Base-by-base conservation (phyloP, 176 grass and related monocot genomes). In the Musa acuminata region DNA sequence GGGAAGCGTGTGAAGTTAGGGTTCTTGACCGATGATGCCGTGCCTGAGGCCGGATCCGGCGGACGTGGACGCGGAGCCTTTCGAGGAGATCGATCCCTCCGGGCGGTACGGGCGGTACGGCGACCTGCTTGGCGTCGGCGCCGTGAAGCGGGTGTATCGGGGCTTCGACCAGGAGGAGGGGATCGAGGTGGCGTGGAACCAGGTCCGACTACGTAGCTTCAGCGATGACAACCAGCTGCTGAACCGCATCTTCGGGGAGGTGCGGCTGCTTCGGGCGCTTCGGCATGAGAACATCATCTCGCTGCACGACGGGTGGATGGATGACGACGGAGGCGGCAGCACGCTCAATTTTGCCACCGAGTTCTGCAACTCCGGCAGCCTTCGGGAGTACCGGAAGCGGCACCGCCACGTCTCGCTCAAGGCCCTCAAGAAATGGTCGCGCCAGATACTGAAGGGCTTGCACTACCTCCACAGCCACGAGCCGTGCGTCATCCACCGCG, bases 131-230 rank as follows among this genome's bases (percentile, higher is more conserved):
- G 90, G 95, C 0, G 80, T 66, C 11, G 95, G 90, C 35, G 87
- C 90, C 25, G 90, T 94, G 3, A 99, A 99, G 86, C 93, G 93
- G 88, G 90, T 99, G 14, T 99, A 94, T 72, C 85, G 88, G 19
- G 90, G 85, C 0, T 99, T 99, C 88, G 95, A 99, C 87, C 95
- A 91, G 87, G 86, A 94, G 84, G 85, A 94, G 6, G 95, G 95
- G 14, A 99, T 99, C 83, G 95, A 99, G 90, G 86, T 99, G 71
- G 95, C 90, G 21, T 99, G 95, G 95, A 99, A 99, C 78, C 88
- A 89, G 51, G 90, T 99, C 24, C 82, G 85, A 5, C 73, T 99
- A 49, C 74, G 95, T 10, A 72, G 75, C 8, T 86, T 94, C 29
- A 74, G 77, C 1, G 84, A 85, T 9, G 88, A 93, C 74, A 79